A percentile compares a stretch with the other conserved stretches of the same genome.
Evolutionary conservation across 768 basidiomycete species (phyloP).

Genomic region (Tricholoma furcatifolium): DNA sequence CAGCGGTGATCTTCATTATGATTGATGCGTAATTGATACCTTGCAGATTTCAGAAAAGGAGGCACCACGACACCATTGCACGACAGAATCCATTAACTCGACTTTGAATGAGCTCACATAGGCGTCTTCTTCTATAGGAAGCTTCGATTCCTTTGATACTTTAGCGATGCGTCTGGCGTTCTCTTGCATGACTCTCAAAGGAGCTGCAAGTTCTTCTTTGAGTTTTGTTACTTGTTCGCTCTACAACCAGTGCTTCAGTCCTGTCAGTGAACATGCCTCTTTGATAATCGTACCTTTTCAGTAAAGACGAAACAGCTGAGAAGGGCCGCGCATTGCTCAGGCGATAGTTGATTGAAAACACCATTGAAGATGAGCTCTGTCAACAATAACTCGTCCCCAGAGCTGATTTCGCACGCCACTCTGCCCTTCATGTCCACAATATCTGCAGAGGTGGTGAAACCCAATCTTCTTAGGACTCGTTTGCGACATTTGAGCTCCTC

Average conservation of each 20-base stretch:
- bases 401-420: slow-evolving; percentile 97
- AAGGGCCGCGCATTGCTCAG: slow-evolving; percentile 92
- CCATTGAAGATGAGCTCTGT: slow-evolving; percentile 99
- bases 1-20: background rate
- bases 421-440: slow-evolving; percentile 98
- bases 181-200: slow-evolving; percentile 94
- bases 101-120: slow-evolving; percentile 98
- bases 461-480: slow-evolving; percentile 87
- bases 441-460: slow-evolving; percentile 84
- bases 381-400: slow-evolving; percentile 92
- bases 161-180: slow-evolving; percentile 94
- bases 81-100: slow-evolving; percentile 96
- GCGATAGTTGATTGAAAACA: slow-evolving; percentile 84
- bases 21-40: slow-evolving; percentile 39
- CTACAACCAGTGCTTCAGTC: slow-evolving; percentile 32
- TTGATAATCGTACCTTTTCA: slow-evolving; percentile 70
- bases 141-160: slow-evolving; percentile 91
- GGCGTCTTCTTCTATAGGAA: slow-evolving; percentile 86
- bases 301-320: slow-evolving; percentile 97
- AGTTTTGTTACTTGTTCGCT: slow-evolving; percentile 84
- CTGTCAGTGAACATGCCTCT: background rate
- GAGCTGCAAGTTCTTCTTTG: slow-evolving; percentile 91
- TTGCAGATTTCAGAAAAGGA: slow-evolving; percentile 97
- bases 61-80: slow-evolving; percentile 98
- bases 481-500: slow-evolving; percentile 97